Percentiles rank a stretch among this genome's conserved stretches.
phyloP scores from a whole-genome alignment of 768 basidiomycete species.

The Epithele typhae region DNA sequence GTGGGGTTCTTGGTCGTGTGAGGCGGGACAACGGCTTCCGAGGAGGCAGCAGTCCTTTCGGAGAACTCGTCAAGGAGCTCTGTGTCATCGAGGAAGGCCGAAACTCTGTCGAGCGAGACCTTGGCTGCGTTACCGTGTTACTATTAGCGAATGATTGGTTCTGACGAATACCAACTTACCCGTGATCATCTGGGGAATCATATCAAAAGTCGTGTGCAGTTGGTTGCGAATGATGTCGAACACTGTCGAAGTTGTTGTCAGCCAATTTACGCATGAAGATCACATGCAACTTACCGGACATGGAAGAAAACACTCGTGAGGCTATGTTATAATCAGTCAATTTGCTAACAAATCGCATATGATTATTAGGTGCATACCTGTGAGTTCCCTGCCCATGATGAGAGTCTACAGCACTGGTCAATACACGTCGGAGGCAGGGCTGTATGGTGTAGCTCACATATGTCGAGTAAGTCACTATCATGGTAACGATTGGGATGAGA shows the following conservation, averaged over 20 bases:
- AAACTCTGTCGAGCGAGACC: constrained; percentile 59
- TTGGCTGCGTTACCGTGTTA: constrained; percentile 38
- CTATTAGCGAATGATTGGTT: too few relatives aligned
- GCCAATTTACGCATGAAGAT: not conserved
- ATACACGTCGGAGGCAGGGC: not conserved
- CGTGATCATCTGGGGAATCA: constrained; percentile 26
- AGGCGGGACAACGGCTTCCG: not conserved
- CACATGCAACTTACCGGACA: constrained; percentile 22
- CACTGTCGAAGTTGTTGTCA: too few relatives aligned
- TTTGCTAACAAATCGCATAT: too few relatives aligned
- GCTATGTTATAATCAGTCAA: too few relatives aligned
- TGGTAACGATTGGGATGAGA: constrained; percentile 55
- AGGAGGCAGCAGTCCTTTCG: constrained; percentile 12
- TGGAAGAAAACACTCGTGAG: constrained; percentile 34
- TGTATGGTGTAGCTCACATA: constrained; percentile 39
- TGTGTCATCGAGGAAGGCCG: constrained; percentile 40
- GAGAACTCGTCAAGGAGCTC: constrained; percentile 43
- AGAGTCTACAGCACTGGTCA: constrained; percentile 24
- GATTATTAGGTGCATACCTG: constrained; percentile 22
- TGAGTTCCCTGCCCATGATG: constrained; percentile 33
- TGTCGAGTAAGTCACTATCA: constrained; percentile 58
- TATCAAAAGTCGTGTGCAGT: constrained; percentile 30
- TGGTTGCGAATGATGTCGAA: constrained; percentile 56
- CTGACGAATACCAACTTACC: too few relatives aligned
- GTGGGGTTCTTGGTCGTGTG: constrained; percentile 18